Percentiles rank a stretch among this genome's conserved stretches.
Evolutionary conservation across 1,284 basidiomycete species (phyloP).

Genomic region (Sparassis latifolia): DNA sequence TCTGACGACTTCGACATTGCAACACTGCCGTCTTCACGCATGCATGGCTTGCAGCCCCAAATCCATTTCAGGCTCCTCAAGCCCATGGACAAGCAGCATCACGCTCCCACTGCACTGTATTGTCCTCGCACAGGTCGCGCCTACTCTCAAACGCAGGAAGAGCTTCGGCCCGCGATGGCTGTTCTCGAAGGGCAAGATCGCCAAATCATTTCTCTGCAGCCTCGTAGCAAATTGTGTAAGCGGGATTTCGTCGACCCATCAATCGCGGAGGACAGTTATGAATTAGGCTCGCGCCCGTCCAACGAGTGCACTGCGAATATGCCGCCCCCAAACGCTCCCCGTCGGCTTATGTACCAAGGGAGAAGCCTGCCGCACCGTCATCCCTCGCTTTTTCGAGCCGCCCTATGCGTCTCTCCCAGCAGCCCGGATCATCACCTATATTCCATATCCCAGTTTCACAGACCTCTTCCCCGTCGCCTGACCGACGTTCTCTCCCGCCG

Average conservation of each 20-base stretch:
- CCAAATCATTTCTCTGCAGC: conserved; percentile 3
- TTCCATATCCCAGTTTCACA: no score
- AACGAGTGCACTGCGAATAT: no score
- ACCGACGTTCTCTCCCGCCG: not conserved
- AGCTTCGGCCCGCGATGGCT: conserved; percentile 25
- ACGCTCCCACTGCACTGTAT: conserved; percentile 19
- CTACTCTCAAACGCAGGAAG: conserved; percentile 18
- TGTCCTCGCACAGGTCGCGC: conserved; percentile 9
- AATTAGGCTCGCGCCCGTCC: not conserved
- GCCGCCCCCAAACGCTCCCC: not conserved
- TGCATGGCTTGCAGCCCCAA: conserved; percentile 9
- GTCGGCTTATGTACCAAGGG: not conserved
- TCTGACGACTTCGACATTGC: conserved; percentile 8
- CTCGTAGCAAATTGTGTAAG: conserved; percentile 11
- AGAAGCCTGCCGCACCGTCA: not conserved
- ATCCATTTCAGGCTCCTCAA: conserved; percentile 9
- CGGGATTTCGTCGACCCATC: conserved; percentile 20
- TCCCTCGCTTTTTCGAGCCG: conserved; percentile 2
- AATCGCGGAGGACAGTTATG: not conserved
- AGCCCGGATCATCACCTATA: no score
- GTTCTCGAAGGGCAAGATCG: conserved; percentile 27
- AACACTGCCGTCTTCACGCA: conserved; percentile 16
- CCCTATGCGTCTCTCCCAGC: not conserved
- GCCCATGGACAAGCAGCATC: conserved; percentile 21
- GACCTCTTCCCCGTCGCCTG: not conserved